Base-by-base conservation (phyloP, 768 basidiomycete genomes). In the Hygrocybe punicea region DNA sequence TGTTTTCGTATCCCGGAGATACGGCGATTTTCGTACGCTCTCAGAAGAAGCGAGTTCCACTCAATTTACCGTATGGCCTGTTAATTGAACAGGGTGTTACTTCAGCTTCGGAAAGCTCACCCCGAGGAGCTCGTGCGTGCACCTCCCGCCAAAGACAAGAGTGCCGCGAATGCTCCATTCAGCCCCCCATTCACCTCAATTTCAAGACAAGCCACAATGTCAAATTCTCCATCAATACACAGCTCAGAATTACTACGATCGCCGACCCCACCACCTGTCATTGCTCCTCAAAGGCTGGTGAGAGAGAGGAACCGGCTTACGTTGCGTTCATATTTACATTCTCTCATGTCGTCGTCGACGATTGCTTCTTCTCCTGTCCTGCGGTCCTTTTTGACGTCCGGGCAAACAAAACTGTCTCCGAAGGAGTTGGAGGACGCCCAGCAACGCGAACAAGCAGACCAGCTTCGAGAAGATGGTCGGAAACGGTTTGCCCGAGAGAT, bases 251-350 rank as follows among this genome's bases (percentile, higher is more conserved):
- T 36, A 35, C 53, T 59, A 36, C 53, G 39, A 46, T 54, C 65
- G 17, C 61, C 71, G 29, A 29, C 29, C 2, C 59, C 66, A 13
- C 62, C 66, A 49, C 60, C 62, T 13, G 62, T 58, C 50, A 56
- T 62, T 17, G 60, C 62, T 23, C 69, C 75, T 24, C 77, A 79
- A 19, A 84, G 84, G 34, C 78, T 96, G 19, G 78, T 92, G 1
- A 79, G 97, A 23, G 97, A 99, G 70, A 96, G 94, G 80, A 99
- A 99, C 65, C 79, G 97, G 13, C 77, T 99, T 4, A 98, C 97
- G 0, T 82, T 99, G 16, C 85, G 97, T 17, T 86, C 93, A 0
- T 98, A 98, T 72, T 80, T 99, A n/a, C 89, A 91, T 61, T 71
- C 84, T 1, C 76, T 99, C 25, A 78, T 98, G 54, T 71, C 83